Evolutionary conservation across 1,284 basidiomycete genomes (phyloP).

Genomic region (Phellopilus nigrolimitatus): DNA sequence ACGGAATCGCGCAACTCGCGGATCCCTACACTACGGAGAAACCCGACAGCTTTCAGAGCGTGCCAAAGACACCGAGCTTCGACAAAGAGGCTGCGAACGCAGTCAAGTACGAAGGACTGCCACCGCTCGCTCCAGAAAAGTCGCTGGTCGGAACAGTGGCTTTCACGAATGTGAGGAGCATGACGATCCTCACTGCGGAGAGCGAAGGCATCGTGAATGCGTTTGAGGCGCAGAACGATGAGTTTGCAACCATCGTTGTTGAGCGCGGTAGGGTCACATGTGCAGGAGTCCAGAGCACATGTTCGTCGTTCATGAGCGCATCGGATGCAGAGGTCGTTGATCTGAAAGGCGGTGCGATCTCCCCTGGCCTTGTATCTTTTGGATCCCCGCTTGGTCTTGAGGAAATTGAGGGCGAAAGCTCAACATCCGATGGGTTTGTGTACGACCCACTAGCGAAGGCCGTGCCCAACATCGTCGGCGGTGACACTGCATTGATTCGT

Average conservation of each 20-base stretch:
- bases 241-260: slow-evolving; percentile 37
- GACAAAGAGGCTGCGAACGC: slow-evolving; percentile 48
- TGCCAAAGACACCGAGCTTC: slow-evolving; percentile 56
- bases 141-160: slow-evolving; percentile 37
- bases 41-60: slow-evolving; percentile 40
- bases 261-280: slow-evolving; percentile 39
- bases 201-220: slow-evolving; percentile 29
- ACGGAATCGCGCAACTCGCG: slow-evolving; percentile 59
- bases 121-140: slow-evolving; percentile 45
- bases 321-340: slow-evolving; percentile 22
- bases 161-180: slow-evolving; percentile 53
- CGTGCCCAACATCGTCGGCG: slow-evolving; percentile 41
- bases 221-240: slow-evolving; percentile 19
- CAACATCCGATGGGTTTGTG: slow-evolving; percentile 62
- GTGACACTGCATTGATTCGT: slow-evolving; percentile 47
- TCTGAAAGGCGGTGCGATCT: slow-evolving; percentile 23
- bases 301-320: slow-evolving; percentile 32
- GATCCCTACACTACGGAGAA: slow-evolving; percentile 41
- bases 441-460: slow-evolving; percentile 44
- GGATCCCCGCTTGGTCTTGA: slow-evolving; percentile 16
- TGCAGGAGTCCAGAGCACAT: slow-evolving; percentile 24
- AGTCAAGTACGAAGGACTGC: slow-evolving; percentile 62
- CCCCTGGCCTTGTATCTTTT: slow-evolving; percentile 24
- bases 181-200: slow-evolving; percentile 37
- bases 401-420: slow-evolving; percentile 55